phyloP scores from a whole-genome alignment of 169 alveolate genomes.

The Eimeria necatrix region DNA sequence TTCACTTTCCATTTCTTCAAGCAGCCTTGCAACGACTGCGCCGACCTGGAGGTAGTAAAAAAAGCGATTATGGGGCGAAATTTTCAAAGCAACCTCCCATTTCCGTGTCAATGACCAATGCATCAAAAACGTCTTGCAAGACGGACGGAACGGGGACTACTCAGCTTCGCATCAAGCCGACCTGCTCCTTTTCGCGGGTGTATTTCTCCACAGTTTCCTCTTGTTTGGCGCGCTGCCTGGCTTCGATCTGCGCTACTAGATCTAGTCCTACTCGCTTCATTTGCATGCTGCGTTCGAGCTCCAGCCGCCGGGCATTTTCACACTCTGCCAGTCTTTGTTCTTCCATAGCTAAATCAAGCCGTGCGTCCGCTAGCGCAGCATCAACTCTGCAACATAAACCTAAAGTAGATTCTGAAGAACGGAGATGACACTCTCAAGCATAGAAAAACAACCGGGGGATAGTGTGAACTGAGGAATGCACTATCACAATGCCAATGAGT shows the following conservation, averaged over 20 bases:
- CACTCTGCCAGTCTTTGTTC: constrained; percentile 66
- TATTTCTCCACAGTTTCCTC: constrained; percentile 55
- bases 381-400: constrained; percentile 40
- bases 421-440: background rate
- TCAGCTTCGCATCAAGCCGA: background rate
- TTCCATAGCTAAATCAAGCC: constrained; percentile 66
- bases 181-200: constrained; percentile 57
- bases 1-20: constrained; percentile 75
- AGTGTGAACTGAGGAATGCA: background rate
- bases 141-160: background rate
- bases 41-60: constrained; percentile 34
- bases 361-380: constrained; percentile 64
- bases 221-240: constrained; percentile 29
- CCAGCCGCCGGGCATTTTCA: constrained; percentile 59
- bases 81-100: too few species aligned
- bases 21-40: constrained; percentile 73
- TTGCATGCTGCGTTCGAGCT: constrained; percentile 58
- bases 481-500: background rate
- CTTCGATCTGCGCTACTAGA: constrained; percentile 50
- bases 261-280: constrained; percentile 53
- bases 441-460: background rate
- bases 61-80: background rate
- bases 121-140: too few species aligned
- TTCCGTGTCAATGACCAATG: too few species aligned
- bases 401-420: background rate